Conservation (phyloP, 2,329 filamentous ascomycete genomes). For the Aspergillus bombycis region DNA sequence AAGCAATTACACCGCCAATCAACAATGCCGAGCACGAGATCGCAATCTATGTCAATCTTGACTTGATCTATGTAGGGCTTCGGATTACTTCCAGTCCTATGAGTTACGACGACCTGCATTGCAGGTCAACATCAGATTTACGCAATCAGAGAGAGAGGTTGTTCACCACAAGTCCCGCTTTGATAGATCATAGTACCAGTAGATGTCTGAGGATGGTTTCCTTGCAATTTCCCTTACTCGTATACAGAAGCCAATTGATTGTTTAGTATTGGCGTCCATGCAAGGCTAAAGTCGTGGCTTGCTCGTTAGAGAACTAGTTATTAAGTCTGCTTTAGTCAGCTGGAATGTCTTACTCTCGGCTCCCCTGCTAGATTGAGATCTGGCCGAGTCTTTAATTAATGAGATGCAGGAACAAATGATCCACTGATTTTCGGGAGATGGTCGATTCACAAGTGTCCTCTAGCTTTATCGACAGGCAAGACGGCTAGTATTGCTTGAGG, state of each 20-base stretch:
- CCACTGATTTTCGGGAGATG: constrained; percentile 10
- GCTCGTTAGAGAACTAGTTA: not conserved
- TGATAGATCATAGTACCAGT: not conserved
- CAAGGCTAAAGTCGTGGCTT: constrained; percentile 2
- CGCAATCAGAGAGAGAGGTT: not conserved
- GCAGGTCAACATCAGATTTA: not conserved
- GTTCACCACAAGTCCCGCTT: not conserved
- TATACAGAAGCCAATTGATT: not conserved
- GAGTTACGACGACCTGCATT: not conserved
- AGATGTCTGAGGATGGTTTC: not conserved
- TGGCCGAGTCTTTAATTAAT: constrained; percentile 16
- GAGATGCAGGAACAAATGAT: constrained; percentile 20
- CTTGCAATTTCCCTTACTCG: not conserved
- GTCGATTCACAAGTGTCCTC: not conserved
- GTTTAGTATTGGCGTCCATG: not conserved
- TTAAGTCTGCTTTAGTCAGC: constrained; percentile 8
- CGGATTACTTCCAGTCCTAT: not conserved
- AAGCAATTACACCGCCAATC: constrained; percentile 17
- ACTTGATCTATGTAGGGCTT: not conserved
- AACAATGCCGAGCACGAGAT: constrained; percentile 1
- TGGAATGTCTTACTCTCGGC: constrained; percentile 13
- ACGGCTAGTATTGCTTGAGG: not conserved
- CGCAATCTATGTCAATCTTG: not conserved
- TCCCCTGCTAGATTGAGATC: constrained; percentile 15
- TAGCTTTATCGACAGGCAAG: not conserved